These are phyloP conservation scores for Brettanomyces naardenensis DNA, from an alignment of 805 yeast genomes.

Conservation along the genomic window DNA sequence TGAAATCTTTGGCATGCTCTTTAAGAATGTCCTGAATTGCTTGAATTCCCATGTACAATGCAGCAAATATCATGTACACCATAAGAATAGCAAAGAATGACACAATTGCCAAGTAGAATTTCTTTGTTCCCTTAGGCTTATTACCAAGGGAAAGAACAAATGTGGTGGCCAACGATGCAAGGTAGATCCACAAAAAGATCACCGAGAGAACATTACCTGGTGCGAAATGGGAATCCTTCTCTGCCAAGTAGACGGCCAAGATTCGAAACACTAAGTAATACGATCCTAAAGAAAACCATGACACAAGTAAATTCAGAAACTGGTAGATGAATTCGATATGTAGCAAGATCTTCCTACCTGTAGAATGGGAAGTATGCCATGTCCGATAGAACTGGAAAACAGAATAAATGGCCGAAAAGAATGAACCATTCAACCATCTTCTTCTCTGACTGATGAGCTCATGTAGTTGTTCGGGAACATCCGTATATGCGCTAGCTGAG, in stretches of 20 bases:
- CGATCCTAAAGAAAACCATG: conserved; percentile 90
- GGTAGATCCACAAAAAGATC: conserved; percentile 77
- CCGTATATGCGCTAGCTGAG: conserved; percentile 87
- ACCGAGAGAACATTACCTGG: conserved; percentile 76
- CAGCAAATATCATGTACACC: conserved; percentile 86
- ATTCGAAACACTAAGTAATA: conserved; percentile 87
- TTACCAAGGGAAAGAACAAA: conserved; percentile 91
- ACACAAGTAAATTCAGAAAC: conserved; percentile 60
- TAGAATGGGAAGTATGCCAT: conserved; percentile 72
- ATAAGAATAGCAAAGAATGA: conserved; percentile 78
- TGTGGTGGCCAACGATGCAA: conserved; percentile 72
- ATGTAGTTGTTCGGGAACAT: conserved; percentile 83
- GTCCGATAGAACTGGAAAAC: conserved; percentile 68
- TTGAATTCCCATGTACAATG: conserved; percentile 69
- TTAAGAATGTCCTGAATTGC: conserved; percentile 34
- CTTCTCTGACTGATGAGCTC: conserved; percentile 89
- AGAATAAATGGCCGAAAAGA: conserved; percentile 89
- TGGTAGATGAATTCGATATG: conserved; percentile 79
- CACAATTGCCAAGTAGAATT: conserved; percentile 67
- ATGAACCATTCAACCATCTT: conserved; percentile 95
- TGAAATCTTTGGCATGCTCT: conserved; percentile 32
- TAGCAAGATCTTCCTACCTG: conserved; percentile 57
- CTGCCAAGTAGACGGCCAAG: conserved; percentile 71
- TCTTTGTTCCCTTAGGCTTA: conserved; percentile 84
- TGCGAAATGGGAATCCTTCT: conserved; percentile 48